Conservation (phyloP, 2,329 filamentous ascomycete genomes). For the Alternaria ethzedia region DNA sequence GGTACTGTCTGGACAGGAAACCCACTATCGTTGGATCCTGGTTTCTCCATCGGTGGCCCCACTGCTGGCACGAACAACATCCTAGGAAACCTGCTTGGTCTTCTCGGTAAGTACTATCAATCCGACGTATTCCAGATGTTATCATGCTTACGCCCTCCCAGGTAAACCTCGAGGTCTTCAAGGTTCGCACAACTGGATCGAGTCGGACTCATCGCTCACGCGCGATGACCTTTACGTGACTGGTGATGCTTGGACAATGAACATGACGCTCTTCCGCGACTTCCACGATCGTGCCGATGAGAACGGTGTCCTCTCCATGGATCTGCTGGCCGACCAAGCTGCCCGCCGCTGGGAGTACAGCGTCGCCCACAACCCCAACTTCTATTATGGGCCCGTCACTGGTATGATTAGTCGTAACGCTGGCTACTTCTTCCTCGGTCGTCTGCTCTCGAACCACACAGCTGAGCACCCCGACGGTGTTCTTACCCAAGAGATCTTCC, state of each 20-base stretch:
- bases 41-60: conserved; percentile 58
- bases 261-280: conserved; percentile 53
- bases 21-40: conserved; percentile 56
- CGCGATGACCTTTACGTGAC: conserved; percentile 53
- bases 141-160: conserved; percentile 29
- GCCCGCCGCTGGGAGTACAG: conserved; percentile 55
- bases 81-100: conserved; percentile 52
- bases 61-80: conserved; percentile 46
- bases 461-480: conserved; percentile 19
- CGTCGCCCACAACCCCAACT: conserved; percentile 59
- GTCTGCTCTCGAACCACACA: conserved; percentile 44
- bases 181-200: conserved; percentile 56
- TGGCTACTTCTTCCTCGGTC: conserved; percentile 35
- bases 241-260: conserved; percentile 49
- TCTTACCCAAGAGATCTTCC: conserved; percentile 43
- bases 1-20: conserved; percentile 59
- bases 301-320: conserved; percentile 22
- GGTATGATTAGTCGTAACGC: conserved; percentile 59
- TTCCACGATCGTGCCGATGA: conserved; percentile 46
- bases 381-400: conserved; percentile 62
- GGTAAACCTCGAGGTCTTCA: conserved; percentile 51
- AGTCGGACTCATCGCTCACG: conserved; percentile 50
- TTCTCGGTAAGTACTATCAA: conserved; percentile 47
- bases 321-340: conserved; percentile 31
- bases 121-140: conserved; percentile 13